Conservation (phyloP, 495 filamentous ascomycete genomes). For the Pyrenula massariospora region DNA sequence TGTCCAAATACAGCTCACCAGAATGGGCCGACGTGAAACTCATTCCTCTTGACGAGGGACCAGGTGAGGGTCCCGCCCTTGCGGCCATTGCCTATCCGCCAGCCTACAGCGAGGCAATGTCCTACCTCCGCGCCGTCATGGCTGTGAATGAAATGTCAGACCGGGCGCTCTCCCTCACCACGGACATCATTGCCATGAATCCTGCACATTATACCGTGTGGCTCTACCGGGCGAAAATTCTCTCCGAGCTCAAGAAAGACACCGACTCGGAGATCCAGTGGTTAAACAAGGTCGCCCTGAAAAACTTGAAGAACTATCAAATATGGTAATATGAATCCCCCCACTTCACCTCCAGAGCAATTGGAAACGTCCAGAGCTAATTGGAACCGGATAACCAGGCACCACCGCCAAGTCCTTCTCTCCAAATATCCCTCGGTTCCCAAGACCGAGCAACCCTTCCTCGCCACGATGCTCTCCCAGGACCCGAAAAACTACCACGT, state of each 20-base stretch:
- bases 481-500: conserved; percentile 98
- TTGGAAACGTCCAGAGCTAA: too few species aligned
- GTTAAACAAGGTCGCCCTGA: conserved; percentile 71
- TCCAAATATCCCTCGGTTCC: conserved; percentile 44
- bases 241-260: conserved; percentile 54
- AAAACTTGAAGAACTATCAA: conserved; percentile 93
- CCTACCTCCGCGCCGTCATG: conserved; percentile 92
- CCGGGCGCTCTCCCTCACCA: conserved; percentile 70
- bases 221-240: conserved; percentile 77
- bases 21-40: conserved; percentile 77
- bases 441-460: conserved; percentile 58
- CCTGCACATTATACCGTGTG: conserved; percentile 97
- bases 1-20: conserved; percentile 42
- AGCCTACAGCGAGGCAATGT: conserved; percentile 77
- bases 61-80: conserved; percentile 36
- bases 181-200: conserved; percentile 82
- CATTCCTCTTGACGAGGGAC: conserved; percentile 72
- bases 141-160: conserved; percentile 69
- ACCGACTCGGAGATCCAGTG: conserved; percentile 67
- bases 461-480: conserved; percentile 65
- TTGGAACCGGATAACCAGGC: too few species aligned
- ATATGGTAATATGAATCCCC: conserved; percentile 51
- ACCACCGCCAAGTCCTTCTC: conserved; percentile 82
- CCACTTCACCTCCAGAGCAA: too few species aligned
- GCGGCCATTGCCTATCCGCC: conserved; percentile 80